phyloP scores from a whole-genome alignment of 2,329 filamentous ascomycete species.

The Monilinia fructigena region DNA sequence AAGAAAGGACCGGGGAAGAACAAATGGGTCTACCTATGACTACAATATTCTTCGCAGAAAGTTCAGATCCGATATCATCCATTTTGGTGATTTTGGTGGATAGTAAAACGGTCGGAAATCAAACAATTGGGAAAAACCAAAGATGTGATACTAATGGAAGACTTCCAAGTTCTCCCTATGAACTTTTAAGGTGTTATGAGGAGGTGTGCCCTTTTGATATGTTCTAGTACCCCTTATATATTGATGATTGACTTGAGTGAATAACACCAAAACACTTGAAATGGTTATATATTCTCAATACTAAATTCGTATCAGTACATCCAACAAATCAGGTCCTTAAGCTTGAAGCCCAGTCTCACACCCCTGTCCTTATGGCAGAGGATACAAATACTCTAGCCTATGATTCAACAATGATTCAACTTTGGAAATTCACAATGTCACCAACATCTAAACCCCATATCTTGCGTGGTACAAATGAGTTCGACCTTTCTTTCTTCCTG shows the following conservation, averaged over 20 bases:
- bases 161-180: neutral
- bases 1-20: neutral
- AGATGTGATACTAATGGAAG: neutral
- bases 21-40: conserved; percentile 11
- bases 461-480: neutral
- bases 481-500: neutral
- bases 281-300: neutral
- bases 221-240: neutral
- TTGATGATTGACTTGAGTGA: neutral
- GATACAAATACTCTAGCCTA: neutral
- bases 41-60: neutral
- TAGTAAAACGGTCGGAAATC: neutral
- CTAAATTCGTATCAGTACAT: neutral
- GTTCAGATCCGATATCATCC: neutral
- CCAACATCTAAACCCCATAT: neutral
- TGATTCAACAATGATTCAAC: neutral
- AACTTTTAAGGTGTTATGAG: neutral
- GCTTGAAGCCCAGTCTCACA: neutral
- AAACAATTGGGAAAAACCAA: neutral
- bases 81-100: neutral
- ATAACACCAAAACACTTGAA: conserved; percentile 1
- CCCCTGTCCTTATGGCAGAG: neutral
- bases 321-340: neutral
- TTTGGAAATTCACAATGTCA: neutral
- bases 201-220: neutral